A percentile compares a stretch with the other conserved stretches of the same genome.
phyloP scores from a whole-genome alignment of 305 asterid genomes.

The Plantago coronopus region DNA sequence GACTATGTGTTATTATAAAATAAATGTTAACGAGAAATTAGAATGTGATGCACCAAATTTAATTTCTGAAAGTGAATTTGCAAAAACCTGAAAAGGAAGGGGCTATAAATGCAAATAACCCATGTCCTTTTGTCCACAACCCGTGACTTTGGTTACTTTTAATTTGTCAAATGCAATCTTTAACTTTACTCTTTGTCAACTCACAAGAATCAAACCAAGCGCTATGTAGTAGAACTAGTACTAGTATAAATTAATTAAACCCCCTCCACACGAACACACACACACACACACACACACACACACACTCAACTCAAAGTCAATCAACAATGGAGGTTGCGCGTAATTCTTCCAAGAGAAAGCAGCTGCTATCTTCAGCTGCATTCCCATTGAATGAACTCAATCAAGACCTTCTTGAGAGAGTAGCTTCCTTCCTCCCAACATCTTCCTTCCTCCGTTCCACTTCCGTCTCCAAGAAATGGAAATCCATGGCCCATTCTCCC shows the following conservation, averaged over 20 bases:
- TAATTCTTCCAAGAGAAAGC: too few relatives aligned
- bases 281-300: not conserved
- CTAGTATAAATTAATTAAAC: too few relatives aligned
- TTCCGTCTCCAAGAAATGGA: constrained; percentile 80
- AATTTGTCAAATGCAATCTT: constrained; percentile 22
- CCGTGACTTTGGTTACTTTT: constrained; percentile 44
- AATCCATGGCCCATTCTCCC: constrained; percentile 51
- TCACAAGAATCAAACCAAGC: constrained; percentile 9
- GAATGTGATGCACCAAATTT: too few relatives aligned
- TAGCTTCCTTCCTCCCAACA: constrained; percentile 78
- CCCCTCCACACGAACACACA: not conserved
- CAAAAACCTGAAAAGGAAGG: too few relatives aligned
- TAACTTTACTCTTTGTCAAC: constrained; percentile 47
- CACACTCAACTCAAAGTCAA: not conserved
- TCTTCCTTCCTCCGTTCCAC: constrained; percentile 48
- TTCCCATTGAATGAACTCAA: constrained; percentile 59
- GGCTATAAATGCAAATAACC: not conserved
- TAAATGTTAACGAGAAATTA: too few relatives aligned
- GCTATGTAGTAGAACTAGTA: not conserved
- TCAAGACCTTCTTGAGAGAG: constrained; percentile 77
- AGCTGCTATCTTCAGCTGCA: constrained; percentile 10
- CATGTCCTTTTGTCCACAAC: constrained; percentile 23
- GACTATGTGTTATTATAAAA: too few relatives aligned
- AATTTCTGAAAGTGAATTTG: too few relatives aligned
- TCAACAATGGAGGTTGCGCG: constrained; percentile 35